Base-by-base conservation (phyloP, 2,329 filamentous ascomycete species). In the Ascochyta pisi region DNA sequence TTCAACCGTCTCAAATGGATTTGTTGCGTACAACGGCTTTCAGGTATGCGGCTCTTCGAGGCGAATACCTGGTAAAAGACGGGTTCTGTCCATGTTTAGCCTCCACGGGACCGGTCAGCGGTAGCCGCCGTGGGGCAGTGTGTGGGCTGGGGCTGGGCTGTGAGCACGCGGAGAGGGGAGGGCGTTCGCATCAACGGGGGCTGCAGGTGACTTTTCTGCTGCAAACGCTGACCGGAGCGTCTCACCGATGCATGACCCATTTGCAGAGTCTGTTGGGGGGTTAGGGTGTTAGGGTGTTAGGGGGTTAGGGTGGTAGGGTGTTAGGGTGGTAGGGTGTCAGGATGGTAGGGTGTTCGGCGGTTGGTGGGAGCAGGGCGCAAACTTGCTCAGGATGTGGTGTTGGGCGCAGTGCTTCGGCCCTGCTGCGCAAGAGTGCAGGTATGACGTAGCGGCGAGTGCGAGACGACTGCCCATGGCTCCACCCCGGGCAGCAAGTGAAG, bases 341-440 rank as follows among this genome's bases (percentile, higher is more conserved):
- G 19, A 19, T 19, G 19, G 19, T 19, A 19, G 19, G 19, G 19
- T 19, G 19, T 10, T 10, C 27, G 27, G 8, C 27, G 3, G 27
- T 10, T 29, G 8, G 27, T 26, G 26, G 6, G 26, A 19, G 19
- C 39, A 35, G 24, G 46, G 46, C 47, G 53, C 53, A 50, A 47
- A 42, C 53, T 43, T 50, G 52, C 27, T 55, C 16, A 16, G 16
- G 16, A 16, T 16, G 46, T 45, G 34, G 26, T 24, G 41, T 56
- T 47, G 53, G 53, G 53, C 41, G 46, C 35, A 37, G 42, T 45
- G 47, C 41, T 50, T 56, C 46, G 53, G 47, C 53, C 53, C 41
- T 56, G 53, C 41, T 50, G 46, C 31, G 37, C 41, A 23, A 15
- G n/a, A 39, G 5, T 23, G 45, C 45, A 50, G 46, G 29, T 27